Percentiles rank a stretch among this genome's conserved stretches.
phyloP scores from a whole-genome alignment of 2,329 filamentous ascomycete genomes.

The Arthroderma uncinatum region DNA sequence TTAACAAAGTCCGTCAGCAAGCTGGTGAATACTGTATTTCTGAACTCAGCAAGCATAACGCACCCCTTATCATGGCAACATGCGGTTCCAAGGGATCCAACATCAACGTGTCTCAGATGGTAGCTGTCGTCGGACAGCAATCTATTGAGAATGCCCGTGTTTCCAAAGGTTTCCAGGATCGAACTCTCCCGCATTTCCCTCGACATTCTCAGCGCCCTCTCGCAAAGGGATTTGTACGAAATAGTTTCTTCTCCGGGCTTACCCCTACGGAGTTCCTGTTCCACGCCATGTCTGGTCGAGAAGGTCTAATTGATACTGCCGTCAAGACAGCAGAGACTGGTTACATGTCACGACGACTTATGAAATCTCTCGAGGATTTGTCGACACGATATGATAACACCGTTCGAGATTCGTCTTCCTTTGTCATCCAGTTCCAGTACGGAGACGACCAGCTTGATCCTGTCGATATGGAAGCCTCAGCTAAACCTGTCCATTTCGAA shows the following conservation, averaged over 20 bases:
- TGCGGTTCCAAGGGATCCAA: constrained; percentile 94
- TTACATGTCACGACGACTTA: constrained; percentile 95
- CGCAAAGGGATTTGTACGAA: constrained; percentile 90
- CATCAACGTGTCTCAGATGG: constrained; percentile 99
- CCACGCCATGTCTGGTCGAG: constrained; percentile 95
- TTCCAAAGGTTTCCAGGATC: constrained; percentile 89
- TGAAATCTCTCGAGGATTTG: constrained; percentile 95
- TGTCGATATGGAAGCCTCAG: constrained; percentile 92
- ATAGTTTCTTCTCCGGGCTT: constrained; percentile 92
- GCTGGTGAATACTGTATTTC: constrained; percentile 85
- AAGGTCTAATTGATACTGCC: constrained; percentile 95
- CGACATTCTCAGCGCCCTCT: constrained; percentile 87
- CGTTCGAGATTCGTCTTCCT: constrained; percentile 77
- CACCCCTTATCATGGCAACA: constrained; percentile 91
- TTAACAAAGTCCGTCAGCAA: constrained; percentile 82
- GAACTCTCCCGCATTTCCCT: constrained; percentile 86
- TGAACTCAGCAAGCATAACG: constrained; percentile 81
- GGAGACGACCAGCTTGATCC: constrained; percentile 93
- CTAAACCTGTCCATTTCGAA: constrained; percentile 82
- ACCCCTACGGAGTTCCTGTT: constrained; percentile 90
- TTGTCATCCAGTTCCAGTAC: constrained; percentile 93
- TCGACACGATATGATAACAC: constrained; percentile 91
- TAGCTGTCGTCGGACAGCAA: constrained; percentile 91
- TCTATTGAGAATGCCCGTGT: constrained; percentile 93
- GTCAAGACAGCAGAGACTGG: constrained; percentile 98